Evolutionary conservation across 768 basidiomycete species (phyloP), one percentile per base, ranked within the genome.

Genomic region (Lepiota venenata): DNA sequence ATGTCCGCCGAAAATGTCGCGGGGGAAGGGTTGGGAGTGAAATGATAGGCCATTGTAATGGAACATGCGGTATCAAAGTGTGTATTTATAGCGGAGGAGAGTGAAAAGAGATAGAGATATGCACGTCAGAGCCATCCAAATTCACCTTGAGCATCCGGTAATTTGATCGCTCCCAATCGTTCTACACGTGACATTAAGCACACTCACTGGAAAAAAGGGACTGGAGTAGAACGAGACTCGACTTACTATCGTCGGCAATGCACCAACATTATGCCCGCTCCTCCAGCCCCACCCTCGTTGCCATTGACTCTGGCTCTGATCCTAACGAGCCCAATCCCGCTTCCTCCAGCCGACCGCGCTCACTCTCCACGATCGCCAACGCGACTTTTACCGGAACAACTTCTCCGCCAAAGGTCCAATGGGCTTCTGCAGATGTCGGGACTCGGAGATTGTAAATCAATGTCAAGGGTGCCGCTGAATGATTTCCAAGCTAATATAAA

Each of bases 131-230:
- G 4, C 83, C 80, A 62, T 94, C 91, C 37, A 96, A 73, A 63
- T 85, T 86, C 57, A 83, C 76, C 87, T 65, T 94, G 93, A 1
- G 93, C 84, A 65, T 87, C 87, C 29, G 96, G 71, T 38, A 96
- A 69, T 32, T 77, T 77, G 5, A 87, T 79, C 0, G 90, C 83
- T 38, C 84, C 77, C 78, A 1, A 70, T 65, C 54, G 79, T 77
- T 44, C 85, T 90, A 35, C 12, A 36, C 44, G 12, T 11, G n/a
- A 16, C 44, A 21, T 36, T 21, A 50, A 29, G 46, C 18, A n/a
- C n/a, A 20, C 16, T 15, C 35, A 41, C 37, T 16, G 50, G 16
- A 51, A 6, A 52, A 41, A n/a, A 5, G 25, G 25, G 25, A 25
- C 25, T 25, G 43, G 43, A 21, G 36, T 47, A 47, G 14, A 48